These are phyloP conservation scores for Penicillium brasilianum DNA, from an alignment of 2,329 filamentous ascomycete species.

Conservation along the genomic window DNA sequence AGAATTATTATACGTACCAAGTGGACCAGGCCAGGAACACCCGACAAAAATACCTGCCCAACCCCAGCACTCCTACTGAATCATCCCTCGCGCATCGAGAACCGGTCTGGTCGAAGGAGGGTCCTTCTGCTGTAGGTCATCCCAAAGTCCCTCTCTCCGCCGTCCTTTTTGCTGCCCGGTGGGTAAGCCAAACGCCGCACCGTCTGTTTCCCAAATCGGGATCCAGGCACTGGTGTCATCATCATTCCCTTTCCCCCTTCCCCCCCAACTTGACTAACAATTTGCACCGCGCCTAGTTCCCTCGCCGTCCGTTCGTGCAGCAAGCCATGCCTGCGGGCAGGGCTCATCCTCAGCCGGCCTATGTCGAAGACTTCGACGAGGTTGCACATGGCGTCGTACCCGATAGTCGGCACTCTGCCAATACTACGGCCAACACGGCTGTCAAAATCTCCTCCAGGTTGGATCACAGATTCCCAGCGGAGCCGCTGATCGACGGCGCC, in stretches of 20 bases:
- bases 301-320: conserved; percentile 32
- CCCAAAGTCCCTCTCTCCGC: conserved; percentile 9
- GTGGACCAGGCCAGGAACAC: conserved; percentile 11
- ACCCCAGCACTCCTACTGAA: conserved; percentile 15
- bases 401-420: conserved; percentile 51
- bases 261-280: conserved; percentile 29
- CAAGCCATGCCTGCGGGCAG: conserved; percentile 45
- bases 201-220: conserved; percentile 22
- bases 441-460: conserved; percentile 58
- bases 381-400: conserved; percentile 49
- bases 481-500: conserved; percentile 53
- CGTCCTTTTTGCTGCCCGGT: conserved; percentile 17
- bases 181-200: conserved; percentile 21
- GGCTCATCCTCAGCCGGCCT: conserved; percentile 50
- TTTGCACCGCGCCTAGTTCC: conserved; percentile 29
- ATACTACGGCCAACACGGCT: conserved; percentile 38
- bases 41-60: conserved; percentile 10
- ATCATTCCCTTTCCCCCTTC: conserved; percentile 23
- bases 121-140: conserved; percentile 28
- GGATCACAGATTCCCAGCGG: conserved; percentile 43
- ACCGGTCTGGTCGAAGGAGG: not conserved
- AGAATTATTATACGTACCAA: conserved; percentile 3
- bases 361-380: conserved; percentile 56
- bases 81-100: conserved; percentile 16
- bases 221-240: conserved; percentile 19